phyloP scores from a whole-genome alignment of 2,329 filamentous ascomycete genomes.

The Tolypocladium cylindrosporum region DNA sequence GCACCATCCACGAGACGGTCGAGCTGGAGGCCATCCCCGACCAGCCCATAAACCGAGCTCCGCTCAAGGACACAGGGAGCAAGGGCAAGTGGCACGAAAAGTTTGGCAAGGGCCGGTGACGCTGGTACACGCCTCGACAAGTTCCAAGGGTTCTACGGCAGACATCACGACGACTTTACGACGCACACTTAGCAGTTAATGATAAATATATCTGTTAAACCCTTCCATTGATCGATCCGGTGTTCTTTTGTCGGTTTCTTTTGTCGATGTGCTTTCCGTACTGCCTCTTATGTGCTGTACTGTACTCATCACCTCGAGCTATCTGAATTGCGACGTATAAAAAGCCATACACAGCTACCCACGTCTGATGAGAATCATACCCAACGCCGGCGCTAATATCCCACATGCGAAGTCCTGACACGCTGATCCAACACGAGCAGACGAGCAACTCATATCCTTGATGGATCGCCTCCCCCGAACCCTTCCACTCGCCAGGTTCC shows the following conservation, averaged over 20 bases:
- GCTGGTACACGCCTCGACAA: background rate
- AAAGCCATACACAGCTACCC: background rate
- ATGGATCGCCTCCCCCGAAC: background rate
- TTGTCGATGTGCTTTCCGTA: background rate
- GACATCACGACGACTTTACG: background rate
- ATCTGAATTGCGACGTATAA: background rate
- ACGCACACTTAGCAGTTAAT: background rate
- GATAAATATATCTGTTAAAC: no score
- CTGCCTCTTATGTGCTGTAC: background rate
- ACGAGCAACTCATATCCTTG: background rate
- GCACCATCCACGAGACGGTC: conserved; percentile 52
- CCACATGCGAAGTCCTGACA: background rate
- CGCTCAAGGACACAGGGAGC: conserved; percentile 17
- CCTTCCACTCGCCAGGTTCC: background rate
- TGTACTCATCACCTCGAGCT: background rate
- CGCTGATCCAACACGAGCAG: no score
- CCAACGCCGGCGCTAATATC: background rate
- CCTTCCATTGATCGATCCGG: no score
- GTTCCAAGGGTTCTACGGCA: no score
- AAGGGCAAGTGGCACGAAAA: conserved; percentile 52
- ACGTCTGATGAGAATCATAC: background rate
- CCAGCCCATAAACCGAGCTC: conserved; percentile 16
- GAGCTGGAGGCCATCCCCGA: conserved; percentile 41
- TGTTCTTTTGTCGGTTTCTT: no score
- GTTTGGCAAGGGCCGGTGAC: conserved; percentile 35